phyloP scores from a whole-genome alignment of 106 monocot genomes.

The Xerophyta viscosa region DNA sequence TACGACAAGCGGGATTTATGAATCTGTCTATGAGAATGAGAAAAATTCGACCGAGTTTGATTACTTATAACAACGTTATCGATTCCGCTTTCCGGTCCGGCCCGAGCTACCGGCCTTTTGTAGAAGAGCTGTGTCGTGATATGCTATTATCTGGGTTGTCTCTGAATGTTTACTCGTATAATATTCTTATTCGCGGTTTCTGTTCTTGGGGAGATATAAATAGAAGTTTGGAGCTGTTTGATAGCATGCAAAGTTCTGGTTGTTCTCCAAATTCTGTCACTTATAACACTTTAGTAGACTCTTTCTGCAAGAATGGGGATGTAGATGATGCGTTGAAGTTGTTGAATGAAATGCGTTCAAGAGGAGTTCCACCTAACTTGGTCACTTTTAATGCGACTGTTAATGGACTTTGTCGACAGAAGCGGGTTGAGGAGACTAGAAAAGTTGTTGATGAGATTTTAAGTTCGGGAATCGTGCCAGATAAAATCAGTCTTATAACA shows the following conservation, averaged over 20 bases:
- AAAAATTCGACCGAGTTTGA: not conserved
- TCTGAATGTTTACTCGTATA: constrained; percentile 3
- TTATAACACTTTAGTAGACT: not conserved
- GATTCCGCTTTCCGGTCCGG: not conserved
- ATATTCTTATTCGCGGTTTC: not conserved
- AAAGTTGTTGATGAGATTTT: not conserved
- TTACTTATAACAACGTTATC: not conserved
- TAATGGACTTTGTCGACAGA: not conserved
- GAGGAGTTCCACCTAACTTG: not conserved
- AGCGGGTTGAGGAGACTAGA: not conserved
- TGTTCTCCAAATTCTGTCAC: not conserved
- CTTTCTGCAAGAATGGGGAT: not conserved
- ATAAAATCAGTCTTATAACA: not conserved
- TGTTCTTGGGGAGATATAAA: not conserved
- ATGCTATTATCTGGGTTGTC: not conserved
- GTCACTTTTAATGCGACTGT: not conserved
- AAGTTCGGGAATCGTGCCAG: not conserved
- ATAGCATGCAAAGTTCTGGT: not conserved
- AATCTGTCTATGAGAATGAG: no score
- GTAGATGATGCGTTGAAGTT: not conserved
- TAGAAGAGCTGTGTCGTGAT: not conserved
- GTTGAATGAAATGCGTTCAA: not conserved
- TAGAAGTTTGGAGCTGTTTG: not conserved
- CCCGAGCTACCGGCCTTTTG: not conserved
- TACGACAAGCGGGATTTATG: no score